Evolutionary conservation across 257 asterid genomes (phyloP), one percentile per base, ranked within the genome.

Genomic region (Solanum paucissectum): DNA sequence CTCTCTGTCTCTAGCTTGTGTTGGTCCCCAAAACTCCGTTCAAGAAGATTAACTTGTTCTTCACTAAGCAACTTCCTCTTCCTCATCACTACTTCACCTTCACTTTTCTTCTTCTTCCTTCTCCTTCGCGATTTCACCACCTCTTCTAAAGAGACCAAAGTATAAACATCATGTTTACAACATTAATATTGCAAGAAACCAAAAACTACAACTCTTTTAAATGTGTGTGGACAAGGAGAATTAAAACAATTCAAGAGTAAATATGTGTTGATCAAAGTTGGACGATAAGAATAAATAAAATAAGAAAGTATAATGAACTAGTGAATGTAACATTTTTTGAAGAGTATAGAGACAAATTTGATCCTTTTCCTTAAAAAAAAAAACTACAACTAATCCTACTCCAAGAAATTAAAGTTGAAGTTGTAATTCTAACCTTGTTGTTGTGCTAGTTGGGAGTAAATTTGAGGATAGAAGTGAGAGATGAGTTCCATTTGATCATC

Each of bases 401-500:
- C 79, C 6, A 73, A 34, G 44, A 49, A 49, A 49, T 14, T 49
- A 73, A 73, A 4, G 9, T 34, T 7, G 37, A 23, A 75, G 55
- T 2, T 75, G 18, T 83, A 52, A 9, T 20, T 79, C 93, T 52
- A 29, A 91, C 92, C 93, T 90, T 84, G 91, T 88, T 42, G 42
- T 42, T 90, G 92, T 27, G 86, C 69, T 52, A 89, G 62, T 27
- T 91, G 93, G 64, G 86, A 25, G 87, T 76, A 91, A 21, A 87
- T 86, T 18, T 86, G 92, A n/a, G 92, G 91, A 87, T 90, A 91
- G 89, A 91, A 93, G 88, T 93, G 93, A 42, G 96, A 94, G 49
- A 93, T 74, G 52, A 95, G 92, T 16, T 68, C 62, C 94, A 91
- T 88, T 87, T 91, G 94, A 85, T 94, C 93, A 87, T 92, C 92